Evolutionary conservation across 768 basidiomycete genomes (phyloP).

Genomic region (Panaeolus cyanescens): DNA sequence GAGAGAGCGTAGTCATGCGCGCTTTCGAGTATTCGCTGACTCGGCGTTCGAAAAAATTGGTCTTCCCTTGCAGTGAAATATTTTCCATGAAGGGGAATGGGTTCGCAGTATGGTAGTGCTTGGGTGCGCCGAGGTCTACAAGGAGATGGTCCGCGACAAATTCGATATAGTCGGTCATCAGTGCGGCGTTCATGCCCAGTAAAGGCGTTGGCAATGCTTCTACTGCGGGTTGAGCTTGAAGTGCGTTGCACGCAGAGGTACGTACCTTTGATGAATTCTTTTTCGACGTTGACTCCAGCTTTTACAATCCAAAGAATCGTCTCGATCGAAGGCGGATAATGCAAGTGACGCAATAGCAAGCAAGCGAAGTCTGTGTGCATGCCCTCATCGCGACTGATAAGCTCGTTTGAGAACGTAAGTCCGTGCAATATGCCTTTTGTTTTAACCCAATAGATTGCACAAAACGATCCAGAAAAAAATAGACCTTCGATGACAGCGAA

Average conservation of each 20-base stretch:
- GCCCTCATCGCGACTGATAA: conserved; percentile 83
- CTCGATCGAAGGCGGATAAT: not conserved
- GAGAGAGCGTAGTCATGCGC: too few relatives aligned
- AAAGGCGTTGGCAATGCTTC: not conserved
- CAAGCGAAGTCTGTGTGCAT: conserved; percentile 86
- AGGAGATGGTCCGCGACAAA: not conserved
- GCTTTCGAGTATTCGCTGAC: not conserved
- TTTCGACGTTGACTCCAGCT: conserved; percentile 5
- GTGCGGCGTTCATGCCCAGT: not conserved
- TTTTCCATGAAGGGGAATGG: not conserved
- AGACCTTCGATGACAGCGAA: conserved; percentile 85
- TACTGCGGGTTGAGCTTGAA: not conserved
- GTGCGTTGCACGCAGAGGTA: not conserved
- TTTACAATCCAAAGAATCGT: not conserved
- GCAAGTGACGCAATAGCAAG: conserved; percentile 46
- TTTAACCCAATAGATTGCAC: conserved; percentile 84
- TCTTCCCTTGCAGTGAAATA: not conserved
- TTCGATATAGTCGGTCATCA: not conserved
- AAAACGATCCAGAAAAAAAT: too few relatives aligned
- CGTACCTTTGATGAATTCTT: conserved; percentile 7
- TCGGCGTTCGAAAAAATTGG: conserved; percentile 2
- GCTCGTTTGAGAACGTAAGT: conserved; percentile 81
- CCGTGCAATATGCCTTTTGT: conserved; percentile 85
- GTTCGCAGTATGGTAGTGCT: not conserved
- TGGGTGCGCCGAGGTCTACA: not conserved